A percentile compares a stretch with the other conserved stretches of the same genome.
Conservation (phyloP, 257 asterid species). For the Eucommia ulmoides region DNA sequence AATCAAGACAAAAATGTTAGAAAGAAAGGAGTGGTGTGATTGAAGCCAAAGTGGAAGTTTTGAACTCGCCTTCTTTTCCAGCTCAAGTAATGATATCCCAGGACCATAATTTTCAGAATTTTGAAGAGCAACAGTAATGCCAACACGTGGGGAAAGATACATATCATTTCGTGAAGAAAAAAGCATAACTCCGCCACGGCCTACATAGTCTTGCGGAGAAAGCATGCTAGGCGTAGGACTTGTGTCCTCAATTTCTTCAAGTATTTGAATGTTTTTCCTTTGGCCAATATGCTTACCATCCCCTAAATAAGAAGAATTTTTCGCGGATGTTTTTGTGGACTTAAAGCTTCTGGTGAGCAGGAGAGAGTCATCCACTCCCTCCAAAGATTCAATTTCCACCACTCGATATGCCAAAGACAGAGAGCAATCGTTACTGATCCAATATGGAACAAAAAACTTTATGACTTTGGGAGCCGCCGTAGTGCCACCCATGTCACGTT, state of each 20-base stretch:
- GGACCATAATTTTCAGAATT: constrained; percentile 71
- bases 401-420: constrained; percentile 76
- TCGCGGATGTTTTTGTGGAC: constrained; percentile 61
- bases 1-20: neutral
- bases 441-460: constrained; percentile 95
- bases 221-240: constrained; percentile 95
- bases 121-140: constrained; percentile 79
- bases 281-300: constrained; percentile 38
- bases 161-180: constrained; percentile 88
- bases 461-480: constrained; percentile 90
- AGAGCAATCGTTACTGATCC: constrained; percentile 77
- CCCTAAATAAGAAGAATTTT: constrained; percentile 42
- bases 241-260: constrained; percentile 85
- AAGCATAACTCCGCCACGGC: constrained; percentile 84
- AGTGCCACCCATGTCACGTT: constrained; percentile 90
- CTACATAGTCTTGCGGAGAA: constrained; percentile 95
- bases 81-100: constrained; percentile 91
- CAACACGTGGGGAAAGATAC: constrained; percentile 88
- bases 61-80: constrained; percentile 85
- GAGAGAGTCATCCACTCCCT: constrained; percentile 57
- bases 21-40: too few species aligned
- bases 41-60: too few species aligned
- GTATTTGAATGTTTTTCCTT: constrained; percentile 62
- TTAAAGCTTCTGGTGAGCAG: constrained; percentile 42
- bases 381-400: constrained; percentile 85